Evolutionary conservation across 192 early-diverging fungal genomes (phyloP), one percentile per base, ranked within the genome.

Genomic region (Allomyces macrogynus): DNA sequence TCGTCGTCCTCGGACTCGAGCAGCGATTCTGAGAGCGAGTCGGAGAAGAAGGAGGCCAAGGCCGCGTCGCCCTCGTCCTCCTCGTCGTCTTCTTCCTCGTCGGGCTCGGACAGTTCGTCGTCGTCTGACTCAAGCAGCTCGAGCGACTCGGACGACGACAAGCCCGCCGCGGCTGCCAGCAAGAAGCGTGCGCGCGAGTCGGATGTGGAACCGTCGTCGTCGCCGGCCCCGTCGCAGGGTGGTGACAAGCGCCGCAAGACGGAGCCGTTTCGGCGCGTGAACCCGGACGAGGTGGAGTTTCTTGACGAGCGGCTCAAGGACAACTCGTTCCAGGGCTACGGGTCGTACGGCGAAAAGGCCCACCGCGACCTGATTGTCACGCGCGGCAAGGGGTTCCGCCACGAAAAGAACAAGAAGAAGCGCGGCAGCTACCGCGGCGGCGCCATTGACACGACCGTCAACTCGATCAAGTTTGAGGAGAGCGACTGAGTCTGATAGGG

Each of bases 351-450:
- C 22, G 80, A 87, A 75, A 94, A 89, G 69, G 95, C 95, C 16
- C 86, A 96, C 70, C 78, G 80, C 74, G 95, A 98, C 64, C 79
- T 98, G 68, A 86, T 92, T 65, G 85, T 87, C 60, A 91, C 86
- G 18, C 78, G 86, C 32, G 95, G 95, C 60, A 91, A 92, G 75
- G 83, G 84, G 24, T 98, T 98, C 80, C 83, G 89, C 44, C 86
- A 86, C 14, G 92, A 95, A 70, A 98, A 98, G 83, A 90, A 89
- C 67, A 96, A 96, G 79, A 97, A 97, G 78, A 95, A 95, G 82
- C 79, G 89, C 63, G 92, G 92, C 24, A 85, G 87, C 54, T 97
- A 97, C 80, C 83, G 86, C 65, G 95, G 95, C 27, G 95, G 95
- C 23, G 71, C 77, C 63, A 97, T 97, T 66, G 86, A 88, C 66